These are phyloP conservation scores for Paradendryphiella salina DNA, from an alignment of 2,329 filamentous ascomycete species.

Conservation along the genomic window DNA sequence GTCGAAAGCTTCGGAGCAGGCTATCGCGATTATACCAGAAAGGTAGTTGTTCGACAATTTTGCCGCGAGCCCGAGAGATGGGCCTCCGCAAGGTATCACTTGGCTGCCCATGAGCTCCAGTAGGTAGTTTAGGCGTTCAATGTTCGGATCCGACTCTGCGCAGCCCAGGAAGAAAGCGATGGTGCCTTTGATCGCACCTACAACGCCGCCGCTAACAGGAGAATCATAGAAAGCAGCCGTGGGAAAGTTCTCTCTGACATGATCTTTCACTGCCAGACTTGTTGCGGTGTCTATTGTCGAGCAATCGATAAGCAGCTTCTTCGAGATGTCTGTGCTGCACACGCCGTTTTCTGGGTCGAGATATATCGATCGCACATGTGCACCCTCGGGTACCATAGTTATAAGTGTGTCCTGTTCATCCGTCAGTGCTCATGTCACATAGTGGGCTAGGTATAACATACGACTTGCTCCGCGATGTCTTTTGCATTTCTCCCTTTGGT, in stretches of 20 bases:
- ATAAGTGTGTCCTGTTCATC: conserved; percentile 52
- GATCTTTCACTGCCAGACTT: conserved; percentile 52
- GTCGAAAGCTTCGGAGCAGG: conserved; percentile 61
- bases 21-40: conserved; percentile 62
- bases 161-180: conserved; percentile 62
- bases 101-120: conserved; percentile 58
- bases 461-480: conserved; percentile 56
- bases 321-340: conserved; percentile 47
- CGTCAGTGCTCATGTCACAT: conserved; percentile 1
- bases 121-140: conserved; percentile 51
- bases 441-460: conserved; percentile 30
- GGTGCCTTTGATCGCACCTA: conserved; percentile 57
- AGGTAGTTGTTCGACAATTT: conserved; percentile 67
- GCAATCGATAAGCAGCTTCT: conserved; percentile 58
- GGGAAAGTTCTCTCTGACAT: conserved; percentile 46
- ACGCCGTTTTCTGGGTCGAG: conserved; percentile 52
- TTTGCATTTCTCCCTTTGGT: conserved; percentile 49
- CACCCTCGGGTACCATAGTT: conserved; percentile 59
- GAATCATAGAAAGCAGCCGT: conserved; percentile 57
- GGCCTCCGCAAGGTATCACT: conserved; percentile 60
- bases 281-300: conserved; percentile 61
- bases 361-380: conserved; percentile 57
- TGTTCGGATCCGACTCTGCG: conserved; percentile 51
- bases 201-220: conserved; percentile 57
- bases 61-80: conserved; percentile 60